Evolutionary conservation across 352 stramenopile genomes (phyloP).

Genomic region (Globisporangium carolinianum): DNA sequence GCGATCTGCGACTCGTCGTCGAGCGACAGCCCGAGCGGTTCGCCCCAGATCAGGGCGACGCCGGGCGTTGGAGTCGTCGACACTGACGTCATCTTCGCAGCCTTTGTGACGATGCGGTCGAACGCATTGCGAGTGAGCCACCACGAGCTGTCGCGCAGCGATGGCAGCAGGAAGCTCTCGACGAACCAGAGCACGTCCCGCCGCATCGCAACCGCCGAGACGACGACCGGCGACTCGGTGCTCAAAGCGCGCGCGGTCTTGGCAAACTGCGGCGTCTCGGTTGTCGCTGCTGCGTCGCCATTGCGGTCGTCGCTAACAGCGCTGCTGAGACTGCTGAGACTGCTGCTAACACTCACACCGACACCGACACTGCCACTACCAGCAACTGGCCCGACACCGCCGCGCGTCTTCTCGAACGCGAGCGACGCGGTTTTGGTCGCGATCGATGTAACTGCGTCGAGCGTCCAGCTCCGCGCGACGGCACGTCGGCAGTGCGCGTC

Average conservation of each 20-base stretch:
- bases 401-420: constrained; percentile 11
- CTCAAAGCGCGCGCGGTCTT: constrained; percentile 11
- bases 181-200: constrained; percentile 37
- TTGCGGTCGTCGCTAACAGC: constrained; percentile 8
- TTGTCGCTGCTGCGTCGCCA: background rate
- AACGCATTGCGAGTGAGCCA: constrained; percentile 22
- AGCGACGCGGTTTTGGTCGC: constrained; percentile 17
- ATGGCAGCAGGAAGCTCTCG: constrained; percentile 43
- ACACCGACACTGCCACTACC: too few species aligned
- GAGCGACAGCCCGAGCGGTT: constrained; percentile 48
- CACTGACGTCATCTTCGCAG: background rate
- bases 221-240: constrained; percentile 7
- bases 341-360: background rate
- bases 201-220: constrained; percentile 3
- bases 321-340: constrained; percentile 11
- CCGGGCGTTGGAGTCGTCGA: constrained; percentile 24
- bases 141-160: constrained; percentile 24
- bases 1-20: constrained; percentile 47
- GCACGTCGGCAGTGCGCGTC: constrained; percentile 40
- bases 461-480: constrained; percentile 21
- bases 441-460: constrained; percentile 28
- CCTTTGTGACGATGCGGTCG: constrained; percentile 3
- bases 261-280: constrained; percentile 4
- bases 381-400: background rate
- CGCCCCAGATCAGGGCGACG: constrained; percentile 52